phyloP scores from a whole-genome alignment of 2,329 filamentous ascomycete genomes.

The Blastomyces percursus region DNA sequence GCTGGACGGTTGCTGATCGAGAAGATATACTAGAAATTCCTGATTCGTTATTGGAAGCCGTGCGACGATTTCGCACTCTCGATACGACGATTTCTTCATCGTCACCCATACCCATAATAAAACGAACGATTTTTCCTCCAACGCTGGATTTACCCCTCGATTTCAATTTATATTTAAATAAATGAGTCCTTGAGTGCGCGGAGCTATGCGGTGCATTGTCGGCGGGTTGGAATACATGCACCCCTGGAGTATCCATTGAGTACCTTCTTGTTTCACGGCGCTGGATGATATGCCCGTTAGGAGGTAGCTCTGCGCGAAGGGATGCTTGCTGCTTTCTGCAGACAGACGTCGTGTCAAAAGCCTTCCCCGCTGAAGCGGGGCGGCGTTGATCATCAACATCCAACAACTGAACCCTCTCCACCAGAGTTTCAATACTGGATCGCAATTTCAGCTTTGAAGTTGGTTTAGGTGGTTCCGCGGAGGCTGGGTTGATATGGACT shows the following conservation, averaged over 20 bases:
- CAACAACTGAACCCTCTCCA: constrained; percentile 66
- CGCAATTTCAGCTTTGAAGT: constrained; percentile 51
- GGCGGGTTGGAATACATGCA: not conserved
- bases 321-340: not conserved
- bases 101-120: constrained; percentile 24
- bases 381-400: constrained; percentile 41
- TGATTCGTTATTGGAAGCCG: constrained; percentile 3
- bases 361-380: not conserved
- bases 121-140: constrained; percentile 23
- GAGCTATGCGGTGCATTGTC: not conserved
- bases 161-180: no score
- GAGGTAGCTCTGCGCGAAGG: not conserved
- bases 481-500: constrained; percentile 12
- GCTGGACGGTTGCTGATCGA: not conserved
- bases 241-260: constrained; percentile 3
- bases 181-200: constrained; percentile 3
- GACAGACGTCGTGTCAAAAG: not conserved
- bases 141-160: constrained; percentile 16
- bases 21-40: not conserved
- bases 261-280: constrained; percentile 2
- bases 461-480: constrained; percentile 39
- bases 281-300: not conserved
- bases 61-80: constrained; percentile 14
- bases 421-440: constrained; percentile 76
- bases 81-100: constrained; percentile 20